Evolutionary conservation across 2,329 filamentous ascomycete genomes (phyloP).

Genomic region (Tympanopsis confertula): DNA sequence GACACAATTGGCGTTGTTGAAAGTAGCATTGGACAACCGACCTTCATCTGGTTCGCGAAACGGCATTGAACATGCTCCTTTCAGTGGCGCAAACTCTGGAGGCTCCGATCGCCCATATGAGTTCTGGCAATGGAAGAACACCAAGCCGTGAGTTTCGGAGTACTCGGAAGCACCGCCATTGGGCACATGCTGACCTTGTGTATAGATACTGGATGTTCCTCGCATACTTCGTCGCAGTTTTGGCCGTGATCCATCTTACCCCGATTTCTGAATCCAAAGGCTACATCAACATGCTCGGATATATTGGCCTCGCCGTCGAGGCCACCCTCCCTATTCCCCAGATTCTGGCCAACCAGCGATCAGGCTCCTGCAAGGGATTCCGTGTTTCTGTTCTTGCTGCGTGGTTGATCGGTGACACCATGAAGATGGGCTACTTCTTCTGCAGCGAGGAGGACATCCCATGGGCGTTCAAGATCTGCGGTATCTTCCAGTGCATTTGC

Average conservation of each 20-base stretch:
- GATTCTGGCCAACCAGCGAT: slow-evolving; percentile 30
- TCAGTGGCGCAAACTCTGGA: slow-evolving; percentile 14
- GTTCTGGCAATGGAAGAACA: slow-evolving; percentile 51
- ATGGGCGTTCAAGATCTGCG: slow-evolving; percentile 33
- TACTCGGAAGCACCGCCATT: slow-evolving; percentile 5
- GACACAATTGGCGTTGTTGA: slow-evolving; percentile 44
- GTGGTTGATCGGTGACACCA: slow-evolving; percentile 33
- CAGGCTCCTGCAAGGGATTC: slow-evolving; percentile 33
- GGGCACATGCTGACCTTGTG: slow-evolving; percentile 3
- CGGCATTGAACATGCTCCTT: slow-evolving; percentile 25
- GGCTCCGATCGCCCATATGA: slow-evolving; percentile 36
- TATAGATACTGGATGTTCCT: slow-evolving; percentile 44
- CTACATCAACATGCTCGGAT: slow-evolving; percentile 30
- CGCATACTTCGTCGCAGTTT: slow-evolving; percentile 32
- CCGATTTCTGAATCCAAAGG: slow-evolving; percentile 24
- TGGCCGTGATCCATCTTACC: slow-evolving; percentile 39
- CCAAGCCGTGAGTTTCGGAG: slow-evolving; percentile 29
- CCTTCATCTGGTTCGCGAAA: slow-evolving; percentile 23
- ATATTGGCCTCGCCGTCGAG: slow-evolving; percentile 30
- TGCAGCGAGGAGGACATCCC: slow-evolving; percentile 26
- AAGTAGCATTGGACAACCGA: slow-evolving; percentile 47
- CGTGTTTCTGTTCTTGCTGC: slow-evolving; percentile 30
- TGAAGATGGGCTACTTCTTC: slow-evolving; percentile 38
- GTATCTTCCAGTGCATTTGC: slow-evolving; percentile 32
- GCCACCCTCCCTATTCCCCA: slow-evolving; percentile 32